Base-by-base conservation (phyloP, 2,329 filamentous ascomycete genomes). In the Colletotrichum somersetense region DNA sequence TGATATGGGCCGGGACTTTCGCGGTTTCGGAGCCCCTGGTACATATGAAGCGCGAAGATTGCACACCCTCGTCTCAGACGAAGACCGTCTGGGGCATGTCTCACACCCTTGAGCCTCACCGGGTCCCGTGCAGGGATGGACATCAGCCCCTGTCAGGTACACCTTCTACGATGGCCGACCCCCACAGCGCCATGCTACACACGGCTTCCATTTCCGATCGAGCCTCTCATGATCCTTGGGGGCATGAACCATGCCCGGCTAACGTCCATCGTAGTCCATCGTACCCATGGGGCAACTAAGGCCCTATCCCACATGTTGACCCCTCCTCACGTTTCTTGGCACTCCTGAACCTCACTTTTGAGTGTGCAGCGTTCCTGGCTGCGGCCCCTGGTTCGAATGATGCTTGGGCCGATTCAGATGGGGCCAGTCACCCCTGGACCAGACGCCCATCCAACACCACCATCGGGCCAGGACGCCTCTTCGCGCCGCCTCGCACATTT, bases 71-170 rank as follows among this genome's bases (percentile, higher is more conserved):
- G 62, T 61, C 75, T 76, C 77, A 76, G 75, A 80, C 78, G 76
- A 73, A 63, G 73, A 68, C 68, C 72, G 78, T 79, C 77, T 75
- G 77, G 77, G 72, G 71, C 71, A 56, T 74, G 78, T 80, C 77
- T 80, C 78, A 79, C 33, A 73, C 67, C 68, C 71, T 35, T 53
- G 62, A 59, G 56, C 38, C 58, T 72, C 55, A 70, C 33, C 5
- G 44, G 38, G 48, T 20, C 48, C 42, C 3, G 68, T 65, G 38
- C 69, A 63, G 40, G 61, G 65, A 50, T 50, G 30, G 30, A 53
- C 68, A 58, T 46, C 58, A 44, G 0, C 44, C 42, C 48, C 7
- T 33, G 58, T 52, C 55, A 20, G 58, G 55, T 55, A 40, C 48
- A 12, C 40, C 18, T 26, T 46, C 52, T 58, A 38, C 35, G 33